Base-by-base conservation (phyloP, 1,284 basidiomycete genomes). In the Heliocybe sulcata region DNA sequence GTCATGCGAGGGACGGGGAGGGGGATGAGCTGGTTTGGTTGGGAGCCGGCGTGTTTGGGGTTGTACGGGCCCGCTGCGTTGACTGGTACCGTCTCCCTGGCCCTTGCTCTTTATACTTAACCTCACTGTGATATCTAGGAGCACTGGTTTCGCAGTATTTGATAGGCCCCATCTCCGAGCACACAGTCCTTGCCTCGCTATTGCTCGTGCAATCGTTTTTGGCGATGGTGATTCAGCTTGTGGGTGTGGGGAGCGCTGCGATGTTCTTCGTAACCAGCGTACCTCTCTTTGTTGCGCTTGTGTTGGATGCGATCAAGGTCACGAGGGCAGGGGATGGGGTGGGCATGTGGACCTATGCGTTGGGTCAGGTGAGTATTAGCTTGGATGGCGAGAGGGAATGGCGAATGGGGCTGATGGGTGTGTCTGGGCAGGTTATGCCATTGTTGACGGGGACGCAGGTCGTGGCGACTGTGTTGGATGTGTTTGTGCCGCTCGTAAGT, bases 401-500 rank as follows among this genome's bases (percentile, higher is more conserved):
- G n/a, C n/a, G n/a, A n/a, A n/a, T n/a, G n/a, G n/a, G n/a, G n/a
- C n/a, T n/a, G n/a, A n/a, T n/a, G n/a, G n/a, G n/a, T n/a, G n/a
- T n/a, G n/a, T n/a, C n/a, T n/a, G n/a, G n/a, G n/a, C n/a, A n/a
- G 63, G 58, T 78, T 9, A 66, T 85, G 2, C 85, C 91, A 0
- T 68, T 92, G 23, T 67, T 86, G 1, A 72, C 87, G 0, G 90
- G 91, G 10, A 75, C 82, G 0, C 83, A 95, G 66, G 72, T 92
- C 22, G 71, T 89, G 53, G 75, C 82, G 38, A 80, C 81, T 1
- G 85, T 91, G 3, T 66, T 94, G 22, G 90, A 96, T 58, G 87
- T 98, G 16, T 97, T 99, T 64, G 93, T 97, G 0, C 96, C 96
- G 1, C 72, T 98, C 61, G 91, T 93, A 58, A 69, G 85, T 65